Conservation (phyloP, 2,329 filamentous ascomycete genomes). For the Colletotrichum sp. region DNA sequence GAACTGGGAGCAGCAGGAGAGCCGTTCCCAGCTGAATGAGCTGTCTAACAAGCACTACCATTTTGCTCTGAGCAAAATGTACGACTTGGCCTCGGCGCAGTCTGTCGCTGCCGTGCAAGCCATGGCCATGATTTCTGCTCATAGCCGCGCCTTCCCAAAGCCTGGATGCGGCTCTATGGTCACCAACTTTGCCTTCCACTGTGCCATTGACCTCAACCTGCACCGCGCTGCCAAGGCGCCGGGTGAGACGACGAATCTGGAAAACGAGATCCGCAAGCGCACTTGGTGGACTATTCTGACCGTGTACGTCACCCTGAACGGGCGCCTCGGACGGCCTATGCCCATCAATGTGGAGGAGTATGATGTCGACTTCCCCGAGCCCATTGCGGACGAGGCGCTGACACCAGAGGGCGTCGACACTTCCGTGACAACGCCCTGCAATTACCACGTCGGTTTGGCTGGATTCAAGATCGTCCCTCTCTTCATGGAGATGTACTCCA, state of each 20-base stretch:
- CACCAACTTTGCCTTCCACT: conserved; percentile 66
- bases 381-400: conserved; percentile 73
- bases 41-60: conserved; percentile 81
- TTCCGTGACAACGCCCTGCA: conserved; percentile 62
- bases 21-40: conserved; percentile 61
- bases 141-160: conserved; percentile 80
- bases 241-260: conserved; percentile 56
- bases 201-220: conserved; percentile 77
- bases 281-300: conserved; percentile 77
- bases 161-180: conserved; percentile 77
- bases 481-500: conserved; percentile 76
- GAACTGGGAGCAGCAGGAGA: conserved; percentile 62
- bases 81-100: conserved; percentile 65
- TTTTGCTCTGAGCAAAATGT: conserved; percentile 73
- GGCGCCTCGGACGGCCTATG: conserved; percentile 80
- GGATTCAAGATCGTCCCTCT: conserved; percentile 70
- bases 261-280: conserved; percentile 78
- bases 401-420: conserved; percentile 67
- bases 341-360: conserved; percentile 76
- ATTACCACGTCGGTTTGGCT: conserved; percentile 70
- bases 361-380: conserved; percentile 77
- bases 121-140: conserved; percentile 71
- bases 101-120: conserved; percentile 75
- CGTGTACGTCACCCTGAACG: conserved; percentile 71
- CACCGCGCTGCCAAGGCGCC: conserved; percentile 70